A percentile compares a stretch with the other conserved stretches of the same genome.
Evolutionary conservation across 2,329 filamentous ascomycete genomes (phyloP).

Genomic region (Cladophialophora chaetospira): DNA sequence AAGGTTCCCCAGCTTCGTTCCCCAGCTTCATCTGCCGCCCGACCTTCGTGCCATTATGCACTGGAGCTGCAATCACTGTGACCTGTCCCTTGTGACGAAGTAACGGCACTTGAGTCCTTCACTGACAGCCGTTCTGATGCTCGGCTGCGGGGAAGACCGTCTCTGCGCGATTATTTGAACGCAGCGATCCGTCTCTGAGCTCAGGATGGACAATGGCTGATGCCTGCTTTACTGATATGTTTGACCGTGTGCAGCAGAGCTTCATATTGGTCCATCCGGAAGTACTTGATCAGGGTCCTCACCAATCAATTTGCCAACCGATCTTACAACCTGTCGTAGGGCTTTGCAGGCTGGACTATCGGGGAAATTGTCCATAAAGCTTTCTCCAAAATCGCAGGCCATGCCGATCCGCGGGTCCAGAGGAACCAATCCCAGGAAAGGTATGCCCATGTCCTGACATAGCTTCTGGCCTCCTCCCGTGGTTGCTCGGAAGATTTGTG

Average conservation of each 20-base stretch:
- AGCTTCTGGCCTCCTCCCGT: slow-evolving; percentile 82
- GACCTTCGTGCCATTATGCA: not conserved
- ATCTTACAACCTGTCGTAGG: slow-evolving; percentile 76
- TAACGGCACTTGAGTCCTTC: not conserved
- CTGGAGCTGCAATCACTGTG: not conserved
- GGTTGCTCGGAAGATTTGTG: slow-evolving; percentile 85
- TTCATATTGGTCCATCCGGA: slow-evolving; percentile 37
- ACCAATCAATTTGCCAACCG: slow-evolving; percentile 67
- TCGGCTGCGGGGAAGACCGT: no score
- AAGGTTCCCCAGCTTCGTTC: slow-evolving; percentile 10
- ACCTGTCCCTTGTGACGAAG: not conserved
- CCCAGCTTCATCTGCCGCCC: slow-evolving; percentile 17
- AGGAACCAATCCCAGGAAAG: slow-evolving; percentile 86
- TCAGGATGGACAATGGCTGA: no score
- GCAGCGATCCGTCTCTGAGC: no score
- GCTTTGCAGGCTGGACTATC: slow-evolving; percentile 88
- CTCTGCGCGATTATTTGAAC: no score
- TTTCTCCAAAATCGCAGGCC: slow-evolving; percentile 96
- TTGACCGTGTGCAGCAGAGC: not conserved
- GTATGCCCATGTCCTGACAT: slow-evolving; percentile 82
- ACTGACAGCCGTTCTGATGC: not conserved
- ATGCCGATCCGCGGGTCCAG: slow-evolving; percentile 92
- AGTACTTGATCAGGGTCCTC: slow-evolving; percentile 58
- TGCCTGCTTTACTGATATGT: no score
- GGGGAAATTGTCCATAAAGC: slow-evolving; percentile 90